A percentile compares a stretch with the other conserved stretches of the same genome.
Conservation (phyloP, 306 rosid species). For the Vachellia collinsii region DNA sequence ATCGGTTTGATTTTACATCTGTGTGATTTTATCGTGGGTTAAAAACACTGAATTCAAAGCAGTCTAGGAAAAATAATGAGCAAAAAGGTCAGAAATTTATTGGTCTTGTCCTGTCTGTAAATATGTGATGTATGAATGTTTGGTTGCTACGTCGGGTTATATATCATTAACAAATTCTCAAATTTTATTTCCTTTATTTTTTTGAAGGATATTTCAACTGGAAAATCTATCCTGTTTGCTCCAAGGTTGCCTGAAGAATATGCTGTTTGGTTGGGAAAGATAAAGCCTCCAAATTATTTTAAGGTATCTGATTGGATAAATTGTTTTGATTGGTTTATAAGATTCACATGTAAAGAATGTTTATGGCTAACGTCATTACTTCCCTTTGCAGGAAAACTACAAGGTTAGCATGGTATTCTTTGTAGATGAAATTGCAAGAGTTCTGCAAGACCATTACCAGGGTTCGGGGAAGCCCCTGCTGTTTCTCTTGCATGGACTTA, state of each 20-base stretch:
- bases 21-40: not conserved
- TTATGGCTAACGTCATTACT: slow-evolving; percentile 35
- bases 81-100: not conserved
- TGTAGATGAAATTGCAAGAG: slow-evolving; percentile 57
- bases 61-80: not conserved
- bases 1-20: not conserved
- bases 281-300: slow-evolving; percentile 57
- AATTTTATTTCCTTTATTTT: slow-evolving; percentile 12
- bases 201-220: slow-evolving; percentile 69
- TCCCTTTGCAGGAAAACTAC: slow-evolving; percentile 71
- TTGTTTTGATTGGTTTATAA: not conserved
- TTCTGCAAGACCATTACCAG: slow-evolving; percentile 56
- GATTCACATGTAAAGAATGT: not conserved
- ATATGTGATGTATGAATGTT: not conserved
- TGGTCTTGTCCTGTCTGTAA: not conserved
- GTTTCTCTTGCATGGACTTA: slow-evolving; percentile 82
- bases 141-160: not conserved
- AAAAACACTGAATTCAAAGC: not conserved
- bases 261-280: slow-evolving; percentile 93
- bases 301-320: slow-evolving; percentile 54
- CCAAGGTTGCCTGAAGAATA: slow-evolving; percentile 84
- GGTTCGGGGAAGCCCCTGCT: slow-evolving; percentile 63
- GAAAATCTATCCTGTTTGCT: slow-evolving; percentile 71
- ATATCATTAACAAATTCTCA: not conserved
- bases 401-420: slow-evolving; percentile 52